A percentile compares a stretch with the other conserved stretches of the same genome.
These are phyloP conservation scores for Ceratonia siliqua DNA, from an alignment of 306 rosid species.

Conservation along the genomic window DNA sequence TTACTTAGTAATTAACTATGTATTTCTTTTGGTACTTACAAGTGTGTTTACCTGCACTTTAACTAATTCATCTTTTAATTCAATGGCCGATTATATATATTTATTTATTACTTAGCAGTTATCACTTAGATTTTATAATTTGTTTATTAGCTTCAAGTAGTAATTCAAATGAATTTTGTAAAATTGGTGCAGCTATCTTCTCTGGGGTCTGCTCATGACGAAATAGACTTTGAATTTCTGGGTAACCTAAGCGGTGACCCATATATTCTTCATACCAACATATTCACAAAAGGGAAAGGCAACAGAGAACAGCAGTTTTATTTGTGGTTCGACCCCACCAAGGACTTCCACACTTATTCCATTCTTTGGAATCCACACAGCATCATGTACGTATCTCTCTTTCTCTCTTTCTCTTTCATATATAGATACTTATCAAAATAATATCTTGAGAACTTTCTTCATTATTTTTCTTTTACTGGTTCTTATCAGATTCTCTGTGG, in stretches of 20 bases:
- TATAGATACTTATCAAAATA: too few relatives aligned
- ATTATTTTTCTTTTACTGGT: background rate
- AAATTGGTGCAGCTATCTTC: constrained; percentile 54
- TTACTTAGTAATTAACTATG: too few relatives aligned
- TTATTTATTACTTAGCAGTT: too few relatives aligned
- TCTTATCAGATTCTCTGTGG: constrained; percentile 47
- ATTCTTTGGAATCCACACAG: constrained; percentile 62
- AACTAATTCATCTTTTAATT: too few relatives aligned
- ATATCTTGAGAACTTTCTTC: background rate
- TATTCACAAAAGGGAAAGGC: constrained; percentile 59
- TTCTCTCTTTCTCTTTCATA: too few relatives aligned
- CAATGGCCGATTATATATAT: too few relatives aligned
- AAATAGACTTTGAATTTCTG: constrained; percentile 67
- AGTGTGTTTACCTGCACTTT: too few relatives aligned
- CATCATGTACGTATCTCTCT: constrained; percentile 45
- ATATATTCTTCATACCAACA: constrained; percentile 59
- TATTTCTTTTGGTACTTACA: too few relatives aligned
- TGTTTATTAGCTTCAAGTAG: too few relatives aligned
- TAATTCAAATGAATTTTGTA: too few relatives aligned
- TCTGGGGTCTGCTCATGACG: constrained; percentile 53
- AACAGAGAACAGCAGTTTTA: constrained; percentile 65
- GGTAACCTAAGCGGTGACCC: constrained; percentile 76
- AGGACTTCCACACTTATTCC: constrained; percentile 62
- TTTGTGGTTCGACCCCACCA: constrained; percentile 73
- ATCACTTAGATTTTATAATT: background rate